Conservation (phyloP, 768 basidiomycete genomes). For the Rossbeevera mucosa region DNA sequence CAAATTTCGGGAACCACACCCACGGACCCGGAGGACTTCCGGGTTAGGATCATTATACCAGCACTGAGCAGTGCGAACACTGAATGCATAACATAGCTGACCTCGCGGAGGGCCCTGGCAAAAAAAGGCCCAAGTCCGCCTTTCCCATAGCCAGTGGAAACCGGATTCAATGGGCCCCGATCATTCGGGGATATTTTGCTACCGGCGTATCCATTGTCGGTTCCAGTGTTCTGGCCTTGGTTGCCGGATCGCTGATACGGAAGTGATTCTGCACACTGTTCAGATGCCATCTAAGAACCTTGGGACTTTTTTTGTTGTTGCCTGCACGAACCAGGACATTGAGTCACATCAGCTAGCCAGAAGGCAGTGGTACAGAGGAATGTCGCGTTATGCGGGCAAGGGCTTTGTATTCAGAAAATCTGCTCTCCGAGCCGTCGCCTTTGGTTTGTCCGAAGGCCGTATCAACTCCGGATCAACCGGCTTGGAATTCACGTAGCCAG, state of each 20-base stretch:
- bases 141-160: background rate
- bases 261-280: too few relatives aligned
- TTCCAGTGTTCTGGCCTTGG: background rate
- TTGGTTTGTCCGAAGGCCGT: background rate
- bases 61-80: background rate
- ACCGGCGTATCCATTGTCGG: background rate
- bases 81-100: background rate
- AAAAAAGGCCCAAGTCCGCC: background rate
- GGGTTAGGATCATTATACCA: background rate
- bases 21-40: background rate
- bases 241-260: too few relatives aligned
- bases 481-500: background rate
- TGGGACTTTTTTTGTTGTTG: too few relatives aligned
- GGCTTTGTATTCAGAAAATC: background rate
- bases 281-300: too few relatives aligned
- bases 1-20: background rate
- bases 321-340: background rate
- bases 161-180: background rate
- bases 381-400: background rate
- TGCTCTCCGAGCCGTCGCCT: background rate
- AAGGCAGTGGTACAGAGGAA: background rate
- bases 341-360: background rate
- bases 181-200: background rate
- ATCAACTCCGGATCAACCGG: background rate
- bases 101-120: background rate